phyloP scores from a whole-genome alignment of 2,329 filamentous ascomycete genomes.

The Cladorrhinum sp. region DNA sequence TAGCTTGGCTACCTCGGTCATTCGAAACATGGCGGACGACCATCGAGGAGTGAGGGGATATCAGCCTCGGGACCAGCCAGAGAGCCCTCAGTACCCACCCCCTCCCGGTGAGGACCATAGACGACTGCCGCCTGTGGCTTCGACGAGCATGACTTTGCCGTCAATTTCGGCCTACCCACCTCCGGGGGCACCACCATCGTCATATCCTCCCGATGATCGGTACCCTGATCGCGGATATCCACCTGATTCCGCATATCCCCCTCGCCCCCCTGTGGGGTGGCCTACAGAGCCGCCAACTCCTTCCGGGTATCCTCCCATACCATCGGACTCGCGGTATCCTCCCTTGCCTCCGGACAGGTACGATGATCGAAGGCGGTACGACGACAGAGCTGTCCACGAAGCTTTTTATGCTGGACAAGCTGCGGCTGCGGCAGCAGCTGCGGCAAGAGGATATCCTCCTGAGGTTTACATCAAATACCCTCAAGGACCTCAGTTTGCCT shows the following conservation, averaged over 20 bases:
- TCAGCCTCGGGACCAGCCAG: constrained; percentile 35
- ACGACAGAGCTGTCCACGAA: constrained; percentile 13
- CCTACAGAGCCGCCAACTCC: not conserved
- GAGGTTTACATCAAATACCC: constrained; percentile 33
- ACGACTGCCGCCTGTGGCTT: constrained; percentile 29
- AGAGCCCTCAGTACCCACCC: constrained; percentile 43
- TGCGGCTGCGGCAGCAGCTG: not conserved
- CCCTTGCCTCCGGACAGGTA: constrained; percentile 17
- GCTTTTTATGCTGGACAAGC: not conserved
- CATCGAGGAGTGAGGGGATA: constrained; percentile 34
- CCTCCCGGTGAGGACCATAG: constrained; percentile 40
- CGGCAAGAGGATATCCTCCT: constrained; percentile 15
- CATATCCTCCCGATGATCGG: constrained; percentile 21
- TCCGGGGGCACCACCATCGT: constrained; percentile 17
- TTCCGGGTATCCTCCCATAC: constrained; percentile 1
- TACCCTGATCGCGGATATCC: constrained; percentile 30
- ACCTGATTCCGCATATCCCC: constrained; percentile 12
- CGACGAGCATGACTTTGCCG: constrained; percentile 44
- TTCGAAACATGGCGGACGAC: constrained; percentile 38
- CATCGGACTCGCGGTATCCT: not conserved
- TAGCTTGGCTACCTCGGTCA: not conserved
- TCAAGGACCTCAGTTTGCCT: constrained; percentile 26
- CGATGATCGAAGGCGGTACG: constrained; percentile 22
- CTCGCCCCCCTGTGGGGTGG: not conserved
- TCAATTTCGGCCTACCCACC: constrained; percentile 46